Conservation (phyloP, 306 rosid genomes). For the Luffa acutangula region DNA sequence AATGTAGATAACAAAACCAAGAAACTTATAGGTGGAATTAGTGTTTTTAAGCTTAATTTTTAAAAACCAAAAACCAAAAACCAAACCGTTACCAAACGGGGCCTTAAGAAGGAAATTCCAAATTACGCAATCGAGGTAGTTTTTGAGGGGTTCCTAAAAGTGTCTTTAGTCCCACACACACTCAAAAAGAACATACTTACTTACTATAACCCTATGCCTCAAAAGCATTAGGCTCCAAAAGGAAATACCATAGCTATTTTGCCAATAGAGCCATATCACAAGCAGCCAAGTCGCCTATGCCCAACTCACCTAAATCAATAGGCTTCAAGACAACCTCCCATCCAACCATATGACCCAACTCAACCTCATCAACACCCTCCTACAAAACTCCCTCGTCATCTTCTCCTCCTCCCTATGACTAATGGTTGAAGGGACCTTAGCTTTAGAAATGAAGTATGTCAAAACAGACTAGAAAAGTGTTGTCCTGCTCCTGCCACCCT, state of each 20-base stretch:
- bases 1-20: no score
- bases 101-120: background rate
- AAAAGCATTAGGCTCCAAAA: background rate
- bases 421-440: background rate
- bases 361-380: background rate
- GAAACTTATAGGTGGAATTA: no score
- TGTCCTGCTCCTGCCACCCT: background rate
- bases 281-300: background rate
- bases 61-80: no score
- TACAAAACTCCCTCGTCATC: background rate
- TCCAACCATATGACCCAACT: background rate
- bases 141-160: background rate
- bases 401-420: background rate
- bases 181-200: background rate
- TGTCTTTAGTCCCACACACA: background rate
- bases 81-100: no score
- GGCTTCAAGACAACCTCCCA: background rate
- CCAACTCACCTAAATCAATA: background rate
- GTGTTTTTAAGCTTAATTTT: no score
- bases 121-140: background rate
- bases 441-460: background rate
- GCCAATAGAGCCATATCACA: background rate
- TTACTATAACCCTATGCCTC: background rate
- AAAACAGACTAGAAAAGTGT: background rate
- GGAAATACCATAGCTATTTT: background rate